These are phyloP conservation scores for Talaromyces liani DNA, from an alignment of 495 filamentous ascomycete genomes.

Conservation along the genomic window DNA sequence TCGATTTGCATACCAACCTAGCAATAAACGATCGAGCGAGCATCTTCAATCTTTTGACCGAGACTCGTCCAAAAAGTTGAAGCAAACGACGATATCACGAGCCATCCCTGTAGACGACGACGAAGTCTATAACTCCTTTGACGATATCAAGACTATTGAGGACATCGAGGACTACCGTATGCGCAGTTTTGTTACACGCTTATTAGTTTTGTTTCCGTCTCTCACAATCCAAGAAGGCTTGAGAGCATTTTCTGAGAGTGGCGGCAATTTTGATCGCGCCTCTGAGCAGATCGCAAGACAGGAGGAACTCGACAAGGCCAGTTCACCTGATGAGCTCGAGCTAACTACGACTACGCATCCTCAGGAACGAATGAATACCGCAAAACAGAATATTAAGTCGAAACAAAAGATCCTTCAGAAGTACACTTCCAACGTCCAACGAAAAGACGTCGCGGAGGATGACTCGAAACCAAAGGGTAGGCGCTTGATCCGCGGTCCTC, in stretches of 20 bases:
- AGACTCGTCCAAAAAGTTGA: conserved; percentile 29
- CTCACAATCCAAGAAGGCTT: conserved; percentile 42
- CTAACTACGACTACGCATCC: conserved; percentile 15
- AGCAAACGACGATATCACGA: conserved; percentile 48
- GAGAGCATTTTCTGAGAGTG: conserved; percentile 43
- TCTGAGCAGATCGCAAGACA: conserved; percentile 37
- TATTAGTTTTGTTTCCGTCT: conserved; percentile 45
- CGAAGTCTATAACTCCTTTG: background rate
- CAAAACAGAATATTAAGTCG: conserved; percentile 55
- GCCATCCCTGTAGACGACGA: conserved; percentile 40
- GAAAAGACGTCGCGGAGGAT: conserved; percentile 7
- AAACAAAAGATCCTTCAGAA: conserved; percentile 54
- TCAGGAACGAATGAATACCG: conserved; percentile 16
- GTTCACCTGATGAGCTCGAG: conserved; percentile 40
- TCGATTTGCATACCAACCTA: conserved; percentile 39
- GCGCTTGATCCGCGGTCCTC: conserved; percentile 34
- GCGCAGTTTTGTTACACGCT: conserved; percentile 46
- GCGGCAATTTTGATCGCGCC: conserved; percentile 54
- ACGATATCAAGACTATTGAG: conserved; percentile 27
- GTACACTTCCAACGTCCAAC: conserved; percentile 18
- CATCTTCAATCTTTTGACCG: conserved; percentile 37
- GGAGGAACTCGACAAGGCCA: conserved; percentile 13
- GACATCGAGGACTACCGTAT: conserved; percentile 48
- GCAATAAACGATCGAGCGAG: conserved; percentile 35
- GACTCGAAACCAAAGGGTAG: conserved; percentile 24